Conservation (phyloP, 2,329 filamentous ascomycete genomes). For the Fusarium illudens region DNA sequence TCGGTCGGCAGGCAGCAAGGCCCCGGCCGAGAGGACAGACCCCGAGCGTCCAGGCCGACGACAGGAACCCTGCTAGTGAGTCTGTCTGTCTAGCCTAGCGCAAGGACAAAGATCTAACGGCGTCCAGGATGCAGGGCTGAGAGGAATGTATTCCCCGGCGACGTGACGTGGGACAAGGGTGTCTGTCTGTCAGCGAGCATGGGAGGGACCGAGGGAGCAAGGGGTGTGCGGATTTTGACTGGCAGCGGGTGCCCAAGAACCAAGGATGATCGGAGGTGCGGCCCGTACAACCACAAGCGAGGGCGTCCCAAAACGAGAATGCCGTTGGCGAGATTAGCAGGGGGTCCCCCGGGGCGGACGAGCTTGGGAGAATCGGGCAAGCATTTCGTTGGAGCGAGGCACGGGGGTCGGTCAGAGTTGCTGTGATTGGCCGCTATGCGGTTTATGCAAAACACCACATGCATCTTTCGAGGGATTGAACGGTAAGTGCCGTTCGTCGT, state of each 20-base stretch:
- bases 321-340: constrained; percentile 36
- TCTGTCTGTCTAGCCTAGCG: too few species aligned
- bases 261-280: constrained; percentile 25
- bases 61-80: constrained; percentile 1
- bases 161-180: neutral
- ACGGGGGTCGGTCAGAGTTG: neutral
- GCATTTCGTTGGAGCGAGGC: neutral
- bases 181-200: too few species aligned
- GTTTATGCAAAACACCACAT: neutral
- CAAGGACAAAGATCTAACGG: constrained; percentile 22
- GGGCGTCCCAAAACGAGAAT: constrained; percentile 9
- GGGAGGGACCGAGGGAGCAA: too few species aligned
- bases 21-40: neutral
- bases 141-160: neutral
- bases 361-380: constrained; percentile 12
- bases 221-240: constrained; percentile 7
- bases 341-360: constrained; percentile 15
- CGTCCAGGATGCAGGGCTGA: neutral
- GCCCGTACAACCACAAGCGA: constrained; percentile 25
- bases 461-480: neutral
- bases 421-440: neutral
- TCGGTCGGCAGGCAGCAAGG: neutral
- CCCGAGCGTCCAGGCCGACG: neutral
- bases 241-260: constrained; percentile 1
- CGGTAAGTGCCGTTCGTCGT: neutral